Conservation (phyloP, 2,329 filamentous ascomycete species). For the Chaetomium olivaceum region DNA sequence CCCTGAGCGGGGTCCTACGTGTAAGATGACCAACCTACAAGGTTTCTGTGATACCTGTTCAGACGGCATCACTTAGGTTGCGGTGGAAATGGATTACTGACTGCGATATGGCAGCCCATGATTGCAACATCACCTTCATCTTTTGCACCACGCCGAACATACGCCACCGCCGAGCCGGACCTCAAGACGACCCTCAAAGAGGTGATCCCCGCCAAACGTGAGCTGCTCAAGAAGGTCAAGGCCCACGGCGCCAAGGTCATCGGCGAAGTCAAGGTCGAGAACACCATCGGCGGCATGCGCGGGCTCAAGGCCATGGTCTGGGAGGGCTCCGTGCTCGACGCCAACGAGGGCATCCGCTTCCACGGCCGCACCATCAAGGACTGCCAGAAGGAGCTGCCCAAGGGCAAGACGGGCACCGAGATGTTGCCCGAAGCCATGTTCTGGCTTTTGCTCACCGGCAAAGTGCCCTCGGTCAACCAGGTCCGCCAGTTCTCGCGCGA, state of each 20-base stretch:
- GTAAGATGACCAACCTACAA: slow-evolving; percentile 45
- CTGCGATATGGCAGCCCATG: not conserved
- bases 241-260: slow-evolving; percentile 77
- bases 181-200: slow-evolving; percentile 84
- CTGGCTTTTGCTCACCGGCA: slow-evolving; percentile 93
- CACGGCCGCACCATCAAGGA: slow-evolving; percentile 98
- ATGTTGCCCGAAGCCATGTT: slow-evolving; percentile 99
- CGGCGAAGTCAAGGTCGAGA: slow-evolving; percentile 91
- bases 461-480: slow-evolving; percentile 82
- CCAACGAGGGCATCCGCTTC: slow-evolving; percentile 96
- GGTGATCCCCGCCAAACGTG: slow-evolving; percentile 87
- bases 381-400: slow-evolving; percentile 90
- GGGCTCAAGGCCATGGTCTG: slow-evolving; percentile 97
- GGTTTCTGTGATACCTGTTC: not conserved
- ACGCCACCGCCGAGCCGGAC: slow-evolving; percentile 78
- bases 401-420: slow-evolving; percentile 87
- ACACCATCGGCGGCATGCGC: slow-evolving; percentile 94
- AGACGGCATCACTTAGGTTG: not conserved
- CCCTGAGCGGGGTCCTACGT: slow-evolving; percentile 63
- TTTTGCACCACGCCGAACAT: slow-evolving; percentile 49
- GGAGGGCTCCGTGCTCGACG: slow-evolving; percentile 96
- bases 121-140: slow-evolving; percentile 31
- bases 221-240: slow-evolving; percentile 93
- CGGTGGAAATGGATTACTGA: not conserved
- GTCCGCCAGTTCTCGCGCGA: slow-evolving; percentile 80